Percentiles rank a stretch among this genome's conserved stretches.
Conservation (phyloP, 805 yeast genomes). For the Candida silvicultrix region DNA sequence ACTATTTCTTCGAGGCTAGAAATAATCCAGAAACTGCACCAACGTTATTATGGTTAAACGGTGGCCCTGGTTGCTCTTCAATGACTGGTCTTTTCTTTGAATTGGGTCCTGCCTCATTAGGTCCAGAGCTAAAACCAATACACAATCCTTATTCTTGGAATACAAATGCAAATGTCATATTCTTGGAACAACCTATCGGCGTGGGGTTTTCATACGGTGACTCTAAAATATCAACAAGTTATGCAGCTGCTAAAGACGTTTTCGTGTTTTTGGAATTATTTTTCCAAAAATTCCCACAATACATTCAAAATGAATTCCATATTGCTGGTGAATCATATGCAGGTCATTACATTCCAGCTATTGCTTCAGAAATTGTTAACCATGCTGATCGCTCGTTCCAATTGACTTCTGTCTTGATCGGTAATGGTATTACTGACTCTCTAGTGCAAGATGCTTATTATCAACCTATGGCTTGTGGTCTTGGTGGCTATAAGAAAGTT, state of each 20-base stretch:
- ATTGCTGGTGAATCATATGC: conserved; percentile 84
- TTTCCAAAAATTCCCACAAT: conserved; percentile 78
- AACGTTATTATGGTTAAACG: conserved; percentile 80
- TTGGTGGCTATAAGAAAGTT: conserved; percentile 77
- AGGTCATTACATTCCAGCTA: conserved; percentile 76
- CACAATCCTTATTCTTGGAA: conserved; percentile 89
- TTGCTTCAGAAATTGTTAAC: conserved; percentile 46
- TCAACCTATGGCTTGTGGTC: conserved; percentile 92
- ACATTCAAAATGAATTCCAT: conserved; percentile 53
- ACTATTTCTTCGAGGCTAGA: conserved; percentile 87
- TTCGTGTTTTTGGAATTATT: conserved; percentile 78
- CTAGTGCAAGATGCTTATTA: conserved; percentile 71
- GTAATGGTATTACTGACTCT: conserved; percentile 90
- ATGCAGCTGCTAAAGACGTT: conserved; percentile 84
- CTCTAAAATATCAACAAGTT: conserved; percentile 57
- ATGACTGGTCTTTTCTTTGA: conserved; percentile 87
- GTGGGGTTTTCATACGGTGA: conserved; percentile 85
- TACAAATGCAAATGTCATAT: conserved; percentile 81
- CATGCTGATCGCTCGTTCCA: conserved; percentile 49
- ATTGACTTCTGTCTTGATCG: conserved; percentile 76
- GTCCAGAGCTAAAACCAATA: conserved; percentile 57
- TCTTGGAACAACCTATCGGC: conserved; percentile 89
- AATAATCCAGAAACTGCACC: conserved; percentile 85
- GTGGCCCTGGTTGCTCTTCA: conserved; percentile 96
- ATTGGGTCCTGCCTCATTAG: conserved; percentile 81